Evolutionary conservation across 345 rosid genomes (phyloP).

Genomic region (Rhodamnia rubescens): DNA sequence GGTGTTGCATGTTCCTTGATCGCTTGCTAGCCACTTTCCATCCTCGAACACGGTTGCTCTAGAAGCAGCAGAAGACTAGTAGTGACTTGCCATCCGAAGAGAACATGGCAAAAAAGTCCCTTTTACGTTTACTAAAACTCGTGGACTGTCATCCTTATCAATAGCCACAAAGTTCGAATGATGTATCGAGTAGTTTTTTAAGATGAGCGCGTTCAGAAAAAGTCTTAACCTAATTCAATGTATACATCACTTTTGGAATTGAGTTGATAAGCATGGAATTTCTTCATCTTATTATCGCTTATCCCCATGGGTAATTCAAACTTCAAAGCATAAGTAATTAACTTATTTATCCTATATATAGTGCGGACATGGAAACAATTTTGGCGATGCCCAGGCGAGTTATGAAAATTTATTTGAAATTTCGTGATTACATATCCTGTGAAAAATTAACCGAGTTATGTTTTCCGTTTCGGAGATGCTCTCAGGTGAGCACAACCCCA

Average conservation of each 20-base stretch:
- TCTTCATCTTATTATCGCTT: not conserved
- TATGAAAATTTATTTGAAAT: not conserved
- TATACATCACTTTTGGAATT: not conserved
- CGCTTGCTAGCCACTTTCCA: not conserved
- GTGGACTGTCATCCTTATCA: not conserved
- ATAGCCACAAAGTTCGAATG: not conserved
- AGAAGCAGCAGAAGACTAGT: not conserved
- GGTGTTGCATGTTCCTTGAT: not conserved
- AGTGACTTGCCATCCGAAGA: not conserved
- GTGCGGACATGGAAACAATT: not conserved
- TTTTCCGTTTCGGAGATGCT: too few relatives aligned
- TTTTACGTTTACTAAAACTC: not conserved
- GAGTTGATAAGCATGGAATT: not conserved
- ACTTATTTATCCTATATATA: not conserved
- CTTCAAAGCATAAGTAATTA: not conserved
- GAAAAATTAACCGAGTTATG: not conserved
- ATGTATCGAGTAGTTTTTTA: not conserved
- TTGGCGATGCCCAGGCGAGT: not conserved
- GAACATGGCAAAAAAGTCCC: not conserved
- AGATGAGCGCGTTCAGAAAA: not conserved
- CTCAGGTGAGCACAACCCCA: not conserved
- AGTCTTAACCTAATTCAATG: not conserved
- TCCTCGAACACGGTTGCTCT: not conserved
- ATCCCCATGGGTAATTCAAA: not conserved
- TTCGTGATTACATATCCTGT: not conserved